Base-by-base conservation (phyloP, 2,329 filamentous ascomycete species). In the Pseudogymnoascus sp. region DNA sequence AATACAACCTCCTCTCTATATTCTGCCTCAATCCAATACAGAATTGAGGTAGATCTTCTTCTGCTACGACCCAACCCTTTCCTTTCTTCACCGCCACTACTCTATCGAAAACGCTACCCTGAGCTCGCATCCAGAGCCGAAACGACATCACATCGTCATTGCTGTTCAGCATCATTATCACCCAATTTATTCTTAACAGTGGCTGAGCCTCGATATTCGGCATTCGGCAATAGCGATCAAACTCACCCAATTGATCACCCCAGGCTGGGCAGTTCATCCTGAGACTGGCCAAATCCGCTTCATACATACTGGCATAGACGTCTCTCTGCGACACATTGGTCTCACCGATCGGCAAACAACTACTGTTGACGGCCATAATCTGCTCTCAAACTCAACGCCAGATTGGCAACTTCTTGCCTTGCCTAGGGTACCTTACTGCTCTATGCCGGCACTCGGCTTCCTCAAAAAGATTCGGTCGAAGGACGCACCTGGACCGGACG, bases 401-500 rank as follows among this genome's bases (percentile, higher is more conserved):
- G 18, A 37, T 57, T 57, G 55, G 55, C 55, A 57, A 38, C 18
- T 38, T 19, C 18, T 30, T 18, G 35, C 55, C 55, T 38, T 57
- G 26, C 35, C 19, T 21, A 30, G 37, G 2, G 18, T 30, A 45
- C 19, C 19, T 41, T 15, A 18, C 15, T 57, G 19, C 45, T 60
- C 30, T 58, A 97, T 99, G 94, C 94, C 92, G 85, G 89, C 84
- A 75, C 83, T 96, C 80, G 90, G 90, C 75, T 91, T 96, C 73
- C 84, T 97, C 73, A 96, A 96, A 83, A 97, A 96, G 84, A 96
- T 95, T 83, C 87, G 91, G 83, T 95, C 91, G 77, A 95, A 91
- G 84, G 91, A 96, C 79, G 88, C 85, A 70, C 78, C 77, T 70
- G 81, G 79, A 72, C 88, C 85, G 67, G 80, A 77, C 61, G n/a